Percentiles rank a stretch among this genome's conserved stretches.
These are phyloP conservation scores for Thalia dealbata DNA, from an alignment of 176 grass and related monocot genomes.

Conservation along the genomic window DNA sequence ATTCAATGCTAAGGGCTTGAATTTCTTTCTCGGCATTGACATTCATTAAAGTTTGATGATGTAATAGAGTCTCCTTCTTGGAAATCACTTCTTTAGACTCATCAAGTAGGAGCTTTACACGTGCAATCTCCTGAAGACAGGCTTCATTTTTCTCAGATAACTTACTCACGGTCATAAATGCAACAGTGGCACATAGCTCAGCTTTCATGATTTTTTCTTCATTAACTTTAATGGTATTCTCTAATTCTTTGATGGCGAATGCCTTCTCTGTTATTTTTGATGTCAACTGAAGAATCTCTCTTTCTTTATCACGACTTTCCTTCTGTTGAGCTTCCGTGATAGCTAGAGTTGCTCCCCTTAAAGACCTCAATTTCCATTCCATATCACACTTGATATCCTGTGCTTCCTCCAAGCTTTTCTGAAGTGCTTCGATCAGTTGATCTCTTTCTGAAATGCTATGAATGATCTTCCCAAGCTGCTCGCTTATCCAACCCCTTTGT, in stretches of 20 bases:
- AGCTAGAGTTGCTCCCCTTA: constrained; percentile 75
- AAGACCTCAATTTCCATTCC: constrained; percentile 80
- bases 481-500: constrained; percentile 51
- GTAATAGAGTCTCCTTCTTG: constrained; percentile 51
- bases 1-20: constrained; percentile 27
- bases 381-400: constrained; percentile 59
- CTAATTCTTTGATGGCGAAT: constrained; percentile 11
- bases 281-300: constrained; percentile 43
- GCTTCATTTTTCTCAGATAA: constrained; percentile 21
- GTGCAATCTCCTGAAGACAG: constrained; percentile 25
- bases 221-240: constrained; percentile 8
- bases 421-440: constrained; percentile 66
- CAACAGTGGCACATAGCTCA: constrained; percentile 19
- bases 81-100: constrained; percentile 39
- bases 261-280: constrained; percentile 37
- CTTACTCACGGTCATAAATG: constrained; percentile 13
- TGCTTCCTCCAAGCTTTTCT: constrained; percentile 63
- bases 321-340: constrained; percentile 68
- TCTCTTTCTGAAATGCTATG: constrained; percentile 74
- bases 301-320: constrained; percentile 65
- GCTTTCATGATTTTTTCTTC: constrained; percentile 6
- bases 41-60: constrained; percentile 35
- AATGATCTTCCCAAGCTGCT: constrained; percentile 53
- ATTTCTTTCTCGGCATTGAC: constrained; percentile 31
- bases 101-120: constrained; percentile 36